phyloP scores from a whole-genome alignment of 306 rosid genomes.

The Coriaria nepalensis region DNA sequence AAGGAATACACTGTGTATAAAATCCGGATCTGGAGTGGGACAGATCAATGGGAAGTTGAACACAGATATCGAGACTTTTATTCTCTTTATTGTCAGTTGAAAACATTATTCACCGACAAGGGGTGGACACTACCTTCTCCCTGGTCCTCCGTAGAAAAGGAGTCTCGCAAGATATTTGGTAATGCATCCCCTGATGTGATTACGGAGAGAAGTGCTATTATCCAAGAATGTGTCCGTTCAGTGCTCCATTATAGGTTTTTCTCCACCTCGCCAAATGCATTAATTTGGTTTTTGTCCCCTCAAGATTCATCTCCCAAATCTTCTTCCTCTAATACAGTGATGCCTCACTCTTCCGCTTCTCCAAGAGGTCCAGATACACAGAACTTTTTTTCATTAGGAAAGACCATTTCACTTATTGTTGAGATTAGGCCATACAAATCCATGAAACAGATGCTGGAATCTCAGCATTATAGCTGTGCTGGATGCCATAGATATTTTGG shows the following conservation, averaged over 20 bases:
- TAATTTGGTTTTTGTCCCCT: conserved; percentile 75
- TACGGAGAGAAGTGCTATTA: conserved; percentile 79
- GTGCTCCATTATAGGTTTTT: conserved; percentile 42
- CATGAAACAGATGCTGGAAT: conserved; percentile 68
- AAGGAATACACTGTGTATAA: conserved; percentile 87
- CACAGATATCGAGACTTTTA: conserved; percentile 83
- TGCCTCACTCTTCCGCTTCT: conserved; percentile 21
- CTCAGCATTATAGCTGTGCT: conserved; percentile 78
- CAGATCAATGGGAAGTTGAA: conserved; percentile 89
- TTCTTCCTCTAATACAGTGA: conserved; percentile 24
- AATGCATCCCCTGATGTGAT: conserved; percentile 84
- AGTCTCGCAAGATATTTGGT: conserved; percentile 70
- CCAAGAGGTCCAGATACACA: conserved; percentile 21
- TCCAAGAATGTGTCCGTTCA: conserved; percentile 80
- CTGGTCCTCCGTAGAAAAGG: conserved; percentile 76
- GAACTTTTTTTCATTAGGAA: conserved; percentile 50
- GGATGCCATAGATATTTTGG: conserved; percentile 90
- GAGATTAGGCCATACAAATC: conserved; percentile 75
- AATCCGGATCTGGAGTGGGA: conserved; percentile 70
- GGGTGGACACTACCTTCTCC: conserved; percentile 76
- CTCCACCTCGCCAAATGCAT: conserved; percentile 50
- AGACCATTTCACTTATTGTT: conserved; percentile 79
- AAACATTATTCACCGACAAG: conserved; percentile 48
- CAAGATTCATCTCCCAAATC: conserved; percentile 52
- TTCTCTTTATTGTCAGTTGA: conserved; percentile 55